A percentile compares a stretch with the other conserved stretches of the same genome.
Evolutionary conservation across 148 eudicot genomes (phyloP).

Genomic region (Spergularia bocconei): DNA sequence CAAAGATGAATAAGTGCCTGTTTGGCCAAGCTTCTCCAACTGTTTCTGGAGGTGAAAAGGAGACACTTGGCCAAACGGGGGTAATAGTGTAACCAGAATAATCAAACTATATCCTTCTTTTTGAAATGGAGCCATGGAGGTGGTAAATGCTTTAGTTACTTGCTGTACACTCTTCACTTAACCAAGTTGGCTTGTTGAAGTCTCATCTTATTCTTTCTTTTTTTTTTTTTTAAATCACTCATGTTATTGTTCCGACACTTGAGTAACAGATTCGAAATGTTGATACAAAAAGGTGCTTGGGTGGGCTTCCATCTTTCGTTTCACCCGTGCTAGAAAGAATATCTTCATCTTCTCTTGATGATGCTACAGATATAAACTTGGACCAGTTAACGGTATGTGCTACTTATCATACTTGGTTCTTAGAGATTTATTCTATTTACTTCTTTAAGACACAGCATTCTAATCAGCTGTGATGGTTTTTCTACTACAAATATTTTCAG

Average conservation of each 20-base stretch:
- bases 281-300: constrained; percentile 60
- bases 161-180: constrained; percentile 7
- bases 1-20: too few relatives aligned
- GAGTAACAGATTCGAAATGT: constrained; percentile 77
- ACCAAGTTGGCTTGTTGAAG: not conserved
- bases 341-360: constrained; percentile 42
- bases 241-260: constrained; percentile 1
- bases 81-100: too few relatives aligned
- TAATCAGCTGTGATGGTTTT: not conserved
- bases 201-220: not conserved
- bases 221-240: too few relatives aligned
- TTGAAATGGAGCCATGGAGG: not conserved
- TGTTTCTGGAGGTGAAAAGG: too few relatives aligned
- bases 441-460: not conserved
- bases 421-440: not conserved
- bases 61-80: too few relatives aligned
- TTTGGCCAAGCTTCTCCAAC: too few relatives aligned
- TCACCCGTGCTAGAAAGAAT: constrained; percentile 59
- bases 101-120: too few relatives aligned
- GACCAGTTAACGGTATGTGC: constrained; percentile 81
- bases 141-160: not conserved
- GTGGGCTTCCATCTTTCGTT: constrained; percentile 85
- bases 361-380: constrained; percentile 39
- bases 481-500: constrained; percentile 33
- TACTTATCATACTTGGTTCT: constrained; percentile 5